phyloP scores from a whole-genome alignment of 257 asterid species.

The Petunia axillaris region DNA sequence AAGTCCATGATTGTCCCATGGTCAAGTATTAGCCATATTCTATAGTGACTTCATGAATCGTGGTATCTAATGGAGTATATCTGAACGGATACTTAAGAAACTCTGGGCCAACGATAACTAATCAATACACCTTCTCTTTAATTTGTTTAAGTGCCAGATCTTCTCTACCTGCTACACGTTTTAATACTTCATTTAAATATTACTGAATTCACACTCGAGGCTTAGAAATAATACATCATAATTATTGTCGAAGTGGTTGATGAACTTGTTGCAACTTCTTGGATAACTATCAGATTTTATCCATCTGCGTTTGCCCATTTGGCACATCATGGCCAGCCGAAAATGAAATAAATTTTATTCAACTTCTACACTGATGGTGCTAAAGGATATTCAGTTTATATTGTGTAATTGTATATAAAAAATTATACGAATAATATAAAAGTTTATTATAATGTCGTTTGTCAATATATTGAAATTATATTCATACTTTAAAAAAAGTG shows the following conservation, averaged over 20 bases:
- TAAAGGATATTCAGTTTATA: no score
- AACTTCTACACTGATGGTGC: no score
- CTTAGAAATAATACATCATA: not conserved
- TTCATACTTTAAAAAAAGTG: not conserved
- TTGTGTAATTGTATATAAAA: no score
- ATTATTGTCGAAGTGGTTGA: not conserved
- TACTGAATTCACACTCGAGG: not conserved
- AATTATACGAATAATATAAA: no score
- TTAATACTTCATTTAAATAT: not conserved
- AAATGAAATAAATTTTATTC: not conserved
- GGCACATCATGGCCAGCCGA: not conserved
- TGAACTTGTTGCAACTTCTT: not conserved
- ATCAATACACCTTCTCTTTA: not conserved
- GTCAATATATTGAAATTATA: no score
- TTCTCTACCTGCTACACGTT: constrained; percentile 13
- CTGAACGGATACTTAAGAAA: not conserved
- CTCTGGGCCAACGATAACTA: not conserved
- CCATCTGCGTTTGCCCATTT: not conserved
- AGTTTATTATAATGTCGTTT: no score
- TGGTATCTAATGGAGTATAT: not conserved
- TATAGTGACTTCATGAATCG: not conserved
- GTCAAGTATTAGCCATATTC: not conserved
- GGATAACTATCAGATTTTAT: not conserved
- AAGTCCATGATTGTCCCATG: not conserved
- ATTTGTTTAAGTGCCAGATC: not conserved